phyloP scores from a whole-genome alignment of 1,139 yeast species.

The Magnusiomyces suaveolens region DNA sequence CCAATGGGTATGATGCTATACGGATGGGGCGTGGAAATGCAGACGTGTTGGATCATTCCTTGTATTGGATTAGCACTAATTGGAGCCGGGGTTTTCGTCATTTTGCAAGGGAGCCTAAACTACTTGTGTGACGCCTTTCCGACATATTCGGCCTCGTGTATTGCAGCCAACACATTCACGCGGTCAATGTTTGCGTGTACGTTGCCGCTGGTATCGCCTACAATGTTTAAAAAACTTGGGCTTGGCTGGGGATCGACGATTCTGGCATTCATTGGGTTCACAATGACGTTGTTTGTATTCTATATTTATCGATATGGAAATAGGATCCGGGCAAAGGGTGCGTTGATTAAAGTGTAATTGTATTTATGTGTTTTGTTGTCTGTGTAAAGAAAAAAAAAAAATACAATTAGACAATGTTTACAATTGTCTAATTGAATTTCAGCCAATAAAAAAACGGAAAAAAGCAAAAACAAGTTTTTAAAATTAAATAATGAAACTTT shows the following conservation, averaged over 20 bases:
- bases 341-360: neutral
- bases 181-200: slow-evolving; percentile 64
- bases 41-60: slow-evolving; percentile 71
- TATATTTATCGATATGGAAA: neutral
- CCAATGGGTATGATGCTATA: slow-evolving; percentile 67
- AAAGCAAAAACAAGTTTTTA: too few relatives aligned
- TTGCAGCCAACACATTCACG: slow-evolving; percentile 68
- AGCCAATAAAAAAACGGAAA: too few relatives aligned
- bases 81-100: slow-evolving; percentile 53
- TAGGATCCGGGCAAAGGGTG: neutral
- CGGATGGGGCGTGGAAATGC: slow-evolving; percentile 57
- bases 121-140: slow-evolving; percentile 58
- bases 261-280: slow-evolving; percentile 40
- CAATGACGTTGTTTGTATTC: neutral
- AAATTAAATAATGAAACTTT: too few relatives aligned
- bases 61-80: slow-evolving; percentile 53
- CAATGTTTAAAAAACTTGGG: slow-evolving; percentile 47
- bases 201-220: slow-evolving; percentile 64
- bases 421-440: too few relatives aligned
- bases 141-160: slow-evolving; percentile 62
- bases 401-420: too few relatives aligned
- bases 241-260: slow-evolving; percentile 54
- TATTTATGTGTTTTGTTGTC: neutral
- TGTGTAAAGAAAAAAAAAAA: too few relatives aligned
- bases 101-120: slow-evolving; percentile 48